A percentile compares a stretch with the other conserved stretches of the same genome.
These are phyloP conservation scores for Phycomyces nitens DNA, from an alignment of 192 early-diverging fungal species.

Conservation along the genomic window DNA sequence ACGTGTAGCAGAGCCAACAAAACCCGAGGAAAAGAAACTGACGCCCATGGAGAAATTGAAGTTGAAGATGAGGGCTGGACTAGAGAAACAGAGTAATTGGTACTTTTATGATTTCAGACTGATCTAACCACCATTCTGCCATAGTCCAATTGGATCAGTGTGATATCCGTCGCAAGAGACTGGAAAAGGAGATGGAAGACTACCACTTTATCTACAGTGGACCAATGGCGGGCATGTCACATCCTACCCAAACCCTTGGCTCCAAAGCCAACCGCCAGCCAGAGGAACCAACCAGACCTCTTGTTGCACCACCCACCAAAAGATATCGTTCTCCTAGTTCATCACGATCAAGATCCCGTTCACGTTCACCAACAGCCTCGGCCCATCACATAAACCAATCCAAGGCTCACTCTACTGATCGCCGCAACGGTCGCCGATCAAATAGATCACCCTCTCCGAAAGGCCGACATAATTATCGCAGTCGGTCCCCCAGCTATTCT, in stretches of 20 bases:
- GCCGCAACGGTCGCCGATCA: background rate
- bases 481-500: background rate
- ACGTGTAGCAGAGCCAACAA: background rate
- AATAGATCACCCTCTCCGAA: background rate
- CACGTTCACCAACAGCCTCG: conserved; percentile 6
- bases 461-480: background rate
- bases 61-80: conserved; percentile 37
- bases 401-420: background rate
- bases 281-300: background rate
- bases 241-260: conserved; percentile 4
- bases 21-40: conserved; percentile 27
- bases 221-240: conserved; percentile 1
- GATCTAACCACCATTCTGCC: too few relatives aligned
- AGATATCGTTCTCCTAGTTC: conserved; percentile 13
- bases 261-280: background rate
- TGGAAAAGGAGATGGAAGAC: conserved; percentile 28
- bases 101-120: conserved; percentile 1
- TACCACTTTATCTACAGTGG: conserved; percentile 12
- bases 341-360: conserved; percentile 14
- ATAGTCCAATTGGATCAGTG: conserved; percentile 36
- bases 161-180: conserved; percentile 33
- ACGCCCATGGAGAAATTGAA: conserved; percentile 44
- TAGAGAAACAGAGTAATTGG: conserved; percentile 40
- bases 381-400: background rate
- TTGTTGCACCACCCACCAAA: background rate